Conservation (phyloP, 106 monocot genomes). For the Acorus calamus region DNA sequence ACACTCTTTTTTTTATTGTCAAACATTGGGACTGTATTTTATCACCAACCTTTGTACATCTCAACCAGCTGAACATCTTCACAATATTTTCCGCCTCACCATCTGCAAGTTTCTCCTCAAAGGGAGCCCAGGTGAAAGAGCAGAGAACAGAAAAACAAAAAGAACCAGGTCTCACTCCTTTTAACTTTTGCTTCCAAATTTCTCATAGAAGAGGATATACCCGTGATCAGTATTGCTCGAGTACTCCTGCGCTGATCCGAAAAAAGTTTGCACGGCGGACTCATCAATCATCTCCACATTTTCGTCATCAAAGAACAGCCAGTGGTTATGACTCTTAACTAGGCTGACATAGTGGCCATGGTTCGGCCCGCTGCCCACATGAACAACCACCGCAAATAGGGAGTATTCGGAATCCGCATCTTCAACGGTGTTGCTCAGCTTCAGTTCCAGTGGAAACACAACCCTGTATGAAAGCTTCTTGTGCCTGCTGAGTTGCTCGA, state of each 20-base stretch:
- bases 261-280: constrained; percentile 1
- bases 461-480: constrained; percentile 43
- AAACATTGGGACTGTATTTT: no score
- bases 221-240: constrained; percentile 42
- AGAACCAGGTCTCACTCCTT: no score
- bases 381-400: constrained; percentile 44
- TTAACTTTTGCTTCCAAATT: constrained; percentile 20
- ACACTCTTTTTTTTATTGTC: no score
- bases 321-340: constrained; percentile 47
- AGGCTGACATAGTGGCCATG: constrained; percentile 47
- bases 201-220: constrained; percentile 45
- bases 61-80: no score
- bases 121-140: no score
- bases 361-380: constrained; percentile 41
- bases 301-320: constrained; percentile 47
- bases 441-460: constrained; percentile 44
- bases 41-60: no score
- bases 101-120: no score
- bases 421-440: constrained; percentile 31
- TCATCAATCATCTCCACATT: constrained; percentile 53
- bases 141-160: no score
- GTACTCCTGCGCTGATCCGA: constrained; percentile 26
- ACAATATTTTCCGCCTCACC: no score
- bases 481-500: constrained; percentile 40
- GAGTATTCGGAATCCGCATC: constrained; percentile 38